Evolutionary conservation across 768 basidiomycete species (phyloP), one percentile per base, ranked within the genome.

Genomic region (Neoboletus magnificus): DNA sequence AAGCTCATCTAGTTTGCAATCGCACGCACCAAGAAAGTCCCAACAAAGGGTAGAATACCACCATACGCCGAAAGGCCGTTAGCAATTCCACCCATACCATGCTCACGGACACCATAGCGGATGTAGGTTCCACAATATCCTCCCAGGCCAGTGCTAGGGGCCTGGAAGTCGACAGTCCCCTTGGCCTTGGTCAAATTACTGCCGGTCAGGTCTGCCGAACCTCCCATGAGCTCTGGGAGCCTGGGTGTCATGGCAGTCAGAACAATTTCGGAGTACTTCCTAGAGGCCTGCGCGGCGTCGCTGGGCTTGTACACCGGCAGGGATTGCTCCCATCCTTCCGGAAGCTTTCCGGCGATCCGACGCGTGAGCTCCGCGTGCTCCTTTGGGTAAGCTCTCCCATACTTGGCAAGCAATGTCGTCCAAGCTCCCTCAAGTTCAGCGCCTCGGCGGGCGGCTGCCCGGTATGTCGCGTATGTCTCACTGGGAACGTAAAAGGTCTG

Each of bases 101-200:
- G 95, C 73, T 98, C 95, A 74, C 95, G 91, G 54, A 98, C 93
- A 82, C 95, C 95, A 76, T 89, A 98, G 52, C 94, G 89, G 71
- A 98, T 84, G 72, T 98, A 97, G 45, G 86, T 89, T 50, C 95
- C 95, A 54, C 84, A 74, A 73, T 93, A 96, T 56, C 71, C 79
- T 55, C 95, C 95, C 42, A 96, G 80, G 32, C 85, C 85, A 20
- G 91, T 94, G 75, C 79, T 85, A 20, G 90, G 89, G 40, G 83
- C 89, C 73, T 98, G 95, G 86, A 98, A 96, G 75, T 98, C 95
- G 56, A 85, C 77, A n/a, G 81, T 81, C 52, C 74, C 76, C 76
- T 92, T 92, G 68, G 88, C 90, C 73, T 91, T 85, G 63, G 93
- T 96, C 65, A 95, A 77, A 76, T 95, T 96, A 71, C 86, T 89